Percentiles rank a stretch among this genome's conserved stretches.
Conservation (phyloP, 805 yeast species). For the Metschnikowia lochheadii region DNA sequence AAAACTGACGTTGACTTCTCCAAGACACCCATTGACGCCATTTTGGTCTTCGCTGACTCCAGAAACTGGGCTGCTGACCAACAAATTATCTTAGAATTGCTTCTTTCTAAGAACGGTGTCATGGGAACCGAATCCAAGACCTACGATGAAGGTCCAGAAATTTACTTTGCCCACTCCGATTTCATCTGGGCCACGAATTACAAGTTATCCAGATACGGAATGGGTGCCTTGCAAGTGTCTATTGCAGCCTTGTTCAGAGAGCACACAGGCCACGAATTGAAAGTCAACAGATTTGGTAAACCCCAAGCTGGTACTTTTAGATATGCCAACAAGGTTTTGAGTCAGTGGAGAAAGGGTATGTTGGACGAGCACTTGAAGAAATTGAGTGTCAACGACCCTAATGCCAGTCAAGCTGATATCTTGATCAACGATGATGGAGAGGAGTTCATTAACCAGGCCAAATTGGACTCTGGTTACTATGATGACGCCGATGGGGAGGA, state of each 20-base stretch:
- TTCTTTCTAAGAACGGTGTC: slow-evolving; percentile 70
- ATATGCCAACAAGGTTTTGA: slow-evolving; percentile 74
- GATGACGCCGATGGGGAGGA: slow-evolving; percentile 29
- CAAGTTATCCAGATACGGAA: slow-evolving; percentile 77
- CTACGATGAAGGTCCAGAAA: slow-evolving; percentile 72
- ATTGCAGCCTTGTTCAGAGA: slow-evolving; percentile 81
- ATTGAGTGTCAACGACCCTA: slow-evolving; percentile 39
- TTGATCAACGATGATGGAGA: slow-evolving; percentile 42
- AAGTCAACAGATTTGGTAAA: slow-evolving; percentile 82
- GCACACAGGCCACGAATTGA: slow-evolving; percentile 76
- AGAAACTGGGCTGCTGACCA: slow-evolving; percentile 93
- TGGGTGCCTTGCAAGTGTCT: slow-evolving; percentile 91
- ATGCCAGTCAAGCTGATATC: slow-evolving; percentile 40
- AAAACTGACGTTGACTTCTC: slow-evolving; percentile 56
- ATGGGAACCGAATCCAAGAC: slow-evolving; percentile 79
- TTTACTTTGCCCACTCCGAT: slow-evolving; percentile 88
- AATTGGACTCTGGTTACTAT: slow-evolving; percentile 34
- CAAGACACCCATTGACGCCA: slow-evolving; percentile 67
- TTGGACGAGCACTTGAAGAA: slow-evolving; percentile 69
- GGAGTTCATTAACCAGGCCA: slow-evolving; percentile 41
- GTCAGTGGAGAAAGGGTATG: slow-evolving; percentile 74
- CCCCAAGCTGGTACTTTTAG: slow-evolving; percentile 85
- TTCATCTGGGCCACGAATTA: slow-evolving; percentile 92
- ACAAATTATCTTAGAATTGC: slow-evolving; percentile 79
- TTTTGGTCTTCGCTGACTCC: slow-evolving; percentile 86